Evolutionary conservation across 2,329 filamentous ascomycete genomes (phyloP).

Genomic region (Fusarium marasasianum): DNA sequence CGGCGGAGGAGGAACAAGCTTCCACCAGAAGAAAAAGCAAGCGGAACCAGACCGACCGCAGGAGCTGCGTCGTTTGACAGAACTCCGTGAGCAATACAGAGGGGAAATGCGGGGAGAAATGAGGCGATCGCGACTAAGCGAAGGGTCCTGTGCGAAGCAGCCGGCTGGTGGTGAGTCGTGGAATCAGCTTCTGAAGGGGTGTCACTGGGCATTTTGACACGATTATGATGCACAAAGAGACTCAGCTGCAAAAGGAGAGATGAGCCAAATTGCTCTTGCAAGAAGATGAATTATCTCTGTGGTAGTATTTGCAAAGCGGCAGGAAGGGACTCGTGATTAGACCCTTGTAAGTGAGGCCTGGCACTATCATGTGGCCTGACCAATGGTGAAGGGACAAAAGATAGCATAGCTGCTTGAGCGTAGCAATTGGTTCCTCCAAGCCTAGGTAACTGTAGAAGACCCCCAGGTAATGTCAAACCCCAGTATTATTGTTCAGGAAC

Average conservation of each 20-base stretch:
- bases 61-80: constrained; percentile 48
- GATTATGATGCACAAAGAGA: not conserved
- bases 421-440: not conserved
- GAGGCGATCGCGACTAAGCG: constrained; percentile 49
- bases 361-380: constrained; percentile 27
- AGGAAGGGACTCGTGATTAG: constrained; percentile 24
- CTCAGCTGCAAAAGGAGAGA: not conserved
- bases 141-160: constrained; percentile 38
- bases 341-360: constrained; percentile 34
- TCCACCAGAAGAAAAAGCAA: constrained; percentile 48
- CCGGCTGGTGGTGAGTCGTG: constrained; percentile 12
- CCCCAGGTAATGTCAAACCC: not conserved
- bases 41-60: constrained; percentile 52
- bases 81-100: constrained; percentile 52
- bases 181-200: constrained; percentile 22
- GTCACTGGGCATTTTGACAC: constrained; percentile 24
- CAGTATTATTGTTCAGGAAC: not conserved
- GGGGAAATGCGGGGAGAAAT: constrained; percentile 52
- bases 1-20: constrained; percentile 39
- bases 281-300: not conserved
- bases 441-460: not conserved
- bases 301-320: not conserved
- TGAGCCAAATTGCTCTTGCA: not conserved
- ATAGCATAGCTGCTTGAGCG: not conserved
- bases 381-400: constrained; percentile 1